Percentiles rank a stretch among this genome's conserved stretches.
phyloP scores from a whole-genome alignment of 495 filamentous ascomycete genomes.

The Staphylotrichum longicolle region DNA sequence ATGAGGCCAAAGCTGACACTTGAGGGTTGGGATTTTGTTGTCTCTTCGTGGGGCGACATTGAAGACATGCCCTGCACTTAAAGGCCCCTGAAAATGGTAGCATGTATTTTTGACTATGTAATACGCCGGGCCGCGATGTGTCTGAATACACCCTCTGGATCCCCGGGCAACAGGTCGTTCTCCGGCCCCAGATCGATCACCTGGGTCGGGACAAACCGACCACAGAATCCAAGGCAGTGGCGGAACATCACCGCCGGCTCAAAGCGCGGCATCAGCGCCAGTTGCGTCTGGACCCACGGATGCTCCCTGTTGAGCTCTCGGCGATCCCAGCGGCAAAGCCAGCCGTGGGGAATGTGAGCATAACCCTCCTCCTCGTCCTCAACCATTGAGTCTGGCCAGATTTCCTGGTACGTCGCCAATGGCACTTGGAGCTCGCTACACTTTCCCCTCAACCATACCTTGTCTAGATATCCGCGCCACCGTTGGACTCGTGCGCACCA shows the following conservation, averaged over 20 bases:
- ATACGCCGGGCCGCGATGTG: too few species aligned
- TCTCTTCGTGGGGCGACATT: too few species aligned
- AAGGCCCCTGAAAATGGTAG: too few species aligned
- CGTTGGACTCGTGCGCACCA: neutral
- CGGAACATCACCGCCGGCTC: conserved; percentile 2
- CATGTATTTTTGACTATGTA: too few species aligned
- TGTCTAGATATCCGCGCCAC: neutral
- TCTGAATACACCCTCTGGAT: too few species aligned
- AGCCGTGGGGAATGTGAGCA: neutral
- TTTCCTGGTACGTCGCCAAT: neutral
- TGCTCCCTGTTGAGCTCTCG: conserved; percentile 7
- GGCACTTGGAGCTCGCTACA: neutral
- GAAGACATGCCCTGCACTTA: too few species aligned
- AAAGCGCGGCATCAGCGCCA: conserved; percentile 5
- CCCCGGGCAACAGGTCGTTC: too few species aligned
- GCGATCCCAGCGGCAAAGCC: neutral
- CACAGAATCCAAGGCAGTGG: neutral
- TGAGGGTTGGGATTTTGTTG: too few species aligned
- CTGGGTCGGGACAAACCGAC: neutral
- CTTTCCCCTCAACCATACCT: neutral
- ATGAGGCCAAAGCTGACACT: too few species aligned
- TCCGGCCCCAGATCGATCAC: too few species aligned
- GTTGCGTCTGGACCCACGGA: conserved; percentile 6
- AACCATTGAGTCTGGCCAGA: neutral
- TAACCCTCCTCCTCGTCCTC: neutral